These are phyloP conservation scores for Hypoxylon sp. DNA, from an alignment of 2,329 filamentous ascomycete species.

Conservation along the genomic window DNA sequence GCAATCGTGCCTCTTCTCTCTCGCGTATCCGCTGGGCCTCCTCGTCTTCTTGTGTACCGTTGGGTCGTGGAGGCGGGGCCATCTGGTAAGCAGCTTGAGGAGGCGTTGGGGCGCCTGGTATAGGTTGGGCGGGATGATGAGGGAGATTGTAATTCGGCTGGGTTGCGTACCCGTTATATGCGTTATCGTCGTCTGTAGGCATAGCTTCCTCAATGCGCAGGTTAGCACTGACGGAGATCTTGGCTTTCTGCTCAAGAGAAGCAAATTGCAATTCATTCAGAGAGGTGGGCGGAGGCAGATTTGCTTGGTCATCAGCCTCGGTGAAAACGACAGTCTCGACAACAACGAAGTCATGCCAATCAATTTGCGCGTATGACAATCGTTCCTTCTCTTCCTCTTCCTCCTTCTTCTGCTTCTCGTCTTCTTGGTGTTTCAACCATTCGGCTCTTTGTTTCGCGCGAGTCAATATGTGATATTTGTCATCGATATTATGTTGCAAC, in stretches of 20 bases:
- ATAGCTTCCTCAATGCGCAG: conserved; percentile 94
- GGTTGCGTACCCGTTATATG: conserved; percentile 58
- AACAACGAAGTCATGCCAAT: conserved; percentile 97
- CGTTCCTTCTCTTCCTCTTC: conserved; percentile 86
- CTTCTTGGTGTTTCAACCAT: conserved; percentile 84
- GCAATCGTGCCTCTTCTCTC: conserved; percentile 65
- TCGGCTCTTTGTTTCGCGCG: conserved; percentile 87
- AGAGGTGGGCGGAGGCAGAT: conserved; percentile 87
- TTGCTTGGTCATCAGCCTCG: conserved; percentile 84
- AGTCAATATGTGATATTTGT: conserved; percentile 82
- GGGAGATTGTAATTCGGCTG: conserved; percentile 52
- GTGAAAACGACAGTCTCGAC: conserved; percentile 95
- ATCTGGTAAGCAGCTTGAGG: conserved; percentile 46
- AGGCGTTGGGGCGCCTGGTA: conserved; percentile 51
- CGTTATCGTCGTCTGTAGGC: conserved; percentile 78
- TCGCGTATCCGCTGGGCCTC: conserved; percentile 71
- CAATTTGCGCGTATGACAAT: conserved; percentile 80
- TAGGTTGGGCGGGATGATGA: conserved; percentile 54
- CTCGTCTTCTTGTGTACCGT: conserved; percentile 64
- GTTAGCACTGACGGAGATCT: conserved; percentile 82
- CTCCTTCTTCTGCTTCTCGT: conserved; percentile 87
- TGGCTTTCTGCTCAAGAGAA: conserved; percentile 93
- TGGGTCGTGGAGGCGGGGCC: conserved; percentile 45
- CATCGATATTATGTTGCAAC: conserved; percentile 75
- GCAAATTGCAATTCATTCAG: conserved; percentile 92